These are phyloP conservation scores for Lonicera japonica DNA, from an alignment of 129 eudicot species.

Conservation along the genomic window DNA sequence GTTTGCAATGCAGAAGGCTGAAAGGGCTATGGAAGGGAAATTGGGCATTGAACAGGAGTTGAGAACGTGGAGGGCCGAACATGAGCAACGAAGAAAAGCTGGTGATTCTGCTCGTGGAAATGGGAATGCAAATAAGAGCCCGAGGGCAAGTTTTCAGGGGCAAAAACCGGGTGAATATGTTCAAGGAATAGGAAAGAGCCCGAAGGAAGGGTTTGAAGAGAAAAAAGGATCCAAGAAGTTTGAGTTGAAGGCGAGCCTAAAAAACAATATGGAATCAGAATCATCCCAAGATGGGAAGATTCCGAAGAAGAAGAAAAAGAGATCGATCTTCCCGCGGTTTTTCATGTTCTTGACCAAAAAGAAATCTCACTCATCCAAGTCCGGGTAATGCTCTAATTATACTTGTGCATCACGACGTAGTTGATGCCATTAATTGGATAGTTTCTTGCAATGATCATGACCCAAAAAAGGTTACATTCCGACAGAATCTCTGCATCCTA, in stretches of 20 bases:
- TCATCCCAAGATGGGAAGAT: conserved; percentile 43
- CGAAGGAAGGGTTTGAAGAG: conserved; percentile 31
- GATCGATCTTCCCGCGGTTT: conserved; percentile 57
- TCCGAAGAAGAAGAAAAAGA: conserved; percentile 63
- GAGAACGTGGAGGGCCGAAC: conserved; percentile 82
- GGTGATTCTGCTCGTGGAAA: conserved; percentile 24
- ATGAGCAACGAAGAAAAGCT: conserved; percentile 69
- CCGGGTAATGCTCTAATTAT: conserved; percentile 15
- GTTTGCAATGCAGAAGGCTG: conserved; percentile 58
- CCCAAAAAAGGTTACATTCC: no score
- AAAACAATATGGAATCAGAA: conserved; percentile 47
- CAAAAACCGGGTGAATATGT: conserved; percentile 15
- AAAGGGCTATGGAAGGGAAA: conserved; percentile 80
- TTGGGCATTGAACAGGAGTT: conserved; percentile 70
- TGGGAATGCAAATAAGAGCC: conserved; percentile 23
- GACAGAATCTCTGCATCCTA: no score
- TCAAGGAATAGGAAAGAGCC: conserved; percentile 16
- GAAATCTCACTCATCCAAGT: conserved; percentile 40
- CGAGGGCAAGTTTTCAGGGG: conserved; percentile 45
- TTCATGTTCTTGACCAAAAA: conserved; percentile 59
- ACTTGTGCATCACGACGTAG: not conserved
- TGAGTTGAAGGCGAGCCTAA: conserved; percentile 27
- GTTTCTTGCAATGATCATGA: not conserved
- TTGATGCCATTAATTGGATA: no score
- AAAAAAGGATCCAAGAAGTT: conserved; percentile 18